Conservation (phyloP, 1,284 basidiomycete genomes). For the Ustilago lituana region DNA sequence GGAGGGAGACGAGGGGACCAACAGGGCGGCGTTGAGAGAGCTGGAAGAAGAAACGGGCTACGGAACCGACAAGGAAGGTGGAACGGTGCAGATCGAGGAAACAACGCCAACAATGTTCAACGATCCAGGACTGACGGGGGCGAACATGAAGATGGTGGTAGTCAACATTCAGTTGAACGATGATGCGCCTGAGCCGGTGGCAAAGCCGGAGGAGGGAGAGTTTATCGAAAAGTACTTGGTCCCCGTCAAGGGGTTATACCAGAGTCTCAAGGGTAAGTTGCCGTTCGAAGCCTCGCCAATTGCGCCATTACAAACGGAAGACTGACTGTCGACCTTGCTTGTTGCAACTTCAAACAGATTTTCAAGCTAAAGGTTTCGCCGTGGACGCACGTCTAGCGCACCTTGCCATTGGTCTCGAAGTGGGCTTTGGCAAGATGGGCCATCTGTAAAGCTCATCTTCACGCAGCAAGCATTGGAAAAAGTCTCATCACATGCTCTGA, state of each 20-base stretch:
- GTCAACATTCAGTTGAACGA: slow-evolving; percentile 59
- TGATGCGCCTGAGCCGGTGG: slow-evolving; percentile 61
- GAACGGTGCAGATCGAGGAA: slow-evolving; percentile 46
- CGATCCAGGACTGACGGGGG: slow-evolving; percentile 60
- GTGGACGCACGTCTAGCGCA: slow-evolving; percentile 65
- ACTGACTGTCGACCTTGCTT: background rate
- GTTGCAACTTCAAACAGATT: slow-evolving; percentile 49
- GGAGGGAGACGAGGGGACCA: slow-evolving; percentile 57
- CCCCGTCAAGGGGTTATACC: slow-evolving; percentile 50
- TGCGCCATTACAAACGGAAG: background rate
- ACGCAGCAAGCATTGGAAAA: too few relatives aligned
- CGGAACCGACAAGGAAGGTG: slow-evolving; percentile 51
- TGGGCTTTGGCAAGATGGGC: slow-evolving; percentile 45
- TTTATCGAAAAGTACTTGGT: slow-evolving; percentile 65
- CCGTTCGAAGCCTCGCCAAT: too few relatives aligned
- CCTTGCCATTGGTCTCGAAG: slow-evolving; percentile 58
- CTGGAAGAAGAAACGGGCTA: slow-evolving; percentile 66
- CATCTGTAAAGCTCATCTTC: slow-evolving; percentile 13
- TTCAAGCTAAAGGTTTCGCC: slow-evolving; percentile 53
- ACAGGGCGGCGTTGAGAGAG: slow-evolving; percentile 60
- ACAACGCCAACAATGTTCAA: slow-evolving; percentile 57
- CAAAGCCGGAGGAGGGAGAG: slow-evolving; percentile 65
- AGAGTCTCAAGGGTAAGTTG: slow-evolving; percentile 52
- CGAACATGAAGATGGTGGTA: slow-evolving; percentile 63
- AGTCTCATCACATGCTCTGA: too few relatives aligned